Percentiles rank a stretch among this genome's conserved stretches.
Evolutionary conservation across 306 rosid genomes (phyloP).

Genomic region (Rosa lucieae): DNA sequence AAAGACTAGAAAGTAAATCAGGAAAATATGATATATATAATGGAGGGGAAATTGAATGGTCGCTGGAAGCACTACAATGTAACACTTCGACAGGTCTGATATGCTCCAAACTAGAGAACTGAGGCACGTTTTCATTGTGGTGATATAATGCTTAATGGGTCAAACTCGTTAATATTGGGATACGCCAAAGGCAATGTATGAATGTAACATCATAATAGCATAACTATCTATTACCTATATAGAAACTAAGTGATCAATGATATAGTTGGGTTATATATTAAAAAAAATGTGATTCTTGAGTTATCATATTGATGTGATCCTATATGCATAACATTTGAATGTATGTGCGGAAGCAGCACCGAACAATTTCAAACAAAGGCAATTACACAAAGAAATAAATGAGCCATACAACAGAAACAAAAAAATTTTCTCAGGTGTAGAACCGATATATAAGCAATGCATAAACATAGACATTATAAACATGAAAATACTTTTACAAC

Average conservation of each 20-base stretch:
- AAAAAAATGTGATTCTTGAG: no score
- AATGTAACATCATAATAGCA: no score
- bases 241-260: no score
- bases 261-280: no score
- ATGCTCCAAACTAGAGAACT: not conserved
- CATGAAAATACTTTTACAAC: not conserved
- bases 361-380: not conserved
- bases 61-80: not conserved
- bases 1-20: not conserved
- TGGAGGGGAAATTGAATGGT: not conserved
- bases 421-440: not conserved
- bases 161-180: not conserved
- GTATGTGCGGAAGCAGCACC: not conserved
- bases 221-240: no score
- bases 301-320: no score
- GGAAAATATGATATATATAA: not conserved
- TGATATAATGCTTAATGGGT: not conserved
- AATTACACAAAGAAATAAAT: not conserved
- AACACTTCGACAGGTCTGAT: not conserved
- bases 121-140: no score
- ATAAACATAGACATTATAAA: not conserved
- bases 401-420: not conserved
- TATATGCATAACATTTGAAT: not conserved
- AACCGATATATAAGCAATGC: not conserved
- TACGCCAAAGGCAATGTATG: not conserved